Base-by-base conservation (phyloP, 306 rosid species). In the Morella rubra region DNA sequence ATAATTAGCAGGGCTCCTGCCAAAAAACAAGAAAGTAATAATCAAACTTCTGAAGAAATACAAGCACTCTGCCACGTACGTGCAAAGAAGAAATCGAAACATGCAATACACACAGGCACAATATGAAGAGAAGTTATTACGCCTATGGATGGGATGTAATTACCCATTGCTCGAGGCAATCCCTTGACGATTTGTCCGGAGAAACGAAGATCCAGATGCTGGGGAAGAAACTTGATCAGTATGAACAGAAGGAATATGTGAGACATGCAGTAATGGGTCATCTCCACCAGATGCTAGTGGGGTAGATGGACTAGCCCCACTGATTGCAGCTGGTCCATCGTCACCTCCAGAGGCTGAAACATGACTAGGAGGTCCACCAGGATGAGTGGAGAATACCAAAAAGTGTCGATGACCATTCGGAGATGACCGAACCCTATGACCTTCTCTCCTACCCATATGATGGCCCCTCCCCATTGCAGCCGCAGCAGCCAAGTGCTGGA, bases 401-500 rank as follows among this genome's bases (percentile, higher is more conserved):
- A 79, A 85, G 19, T 86, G 93, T 54, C 92, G 91, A 74, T 82
- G 94, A 76, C 90, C 93, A 46, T 79, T 90, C 77, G 85, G 73
- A 72, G 90, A 77, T 69, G 92, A 68, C 45, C 84, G 84, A 77
- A 76, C 78, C 71, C 86, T 77, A 37, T 73, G 91, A 52, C 86
- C 84, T 79, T 89, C 97, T 83, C 93, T 92, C 76, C 83, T 75
- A 73, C 91, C 90, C 62, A 79, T 79, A 49, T 87, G 93, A 70
- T 60, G 89, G 7, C 89, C 76, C 88, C 98, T 91, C 64, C 96
- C 88, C 87, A 88, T 80, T 11, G 96, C 93, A 66, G 99, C 96
- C 20, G 96, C 92, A 54, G 96, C 89, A 42, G 99, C 93, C 85
- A 95, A 82, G 82, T 89, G 97, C 85, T 92, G 99, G 79, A 96